Evolutionary conservation across 495 filamentous ascomycete species (phyloP).

Genomic region (Neurospora sp.): DNA sequence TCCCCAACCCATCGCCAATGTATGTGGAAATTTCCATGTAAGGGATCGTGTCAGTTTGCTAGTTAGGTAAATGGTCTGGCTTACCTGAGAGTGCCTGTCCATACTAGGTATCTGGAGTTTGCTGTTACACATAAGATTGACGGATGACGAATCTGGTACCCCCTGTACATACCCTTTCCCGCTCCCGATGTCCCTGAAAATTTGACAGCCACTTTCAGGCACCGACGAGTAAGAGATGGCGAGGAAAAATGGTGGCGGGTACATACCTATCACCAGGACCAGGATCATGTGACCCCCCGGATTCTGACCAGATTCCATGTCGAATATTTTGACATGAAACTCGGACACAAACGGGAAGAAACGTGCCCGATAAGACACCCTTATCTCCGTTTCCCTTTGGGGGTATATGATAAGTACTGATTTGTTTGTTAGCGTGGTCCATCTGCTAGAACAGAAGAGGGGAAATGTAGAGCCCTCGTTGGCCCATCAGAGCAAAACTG

Average conservation of each 20-base stretch:
- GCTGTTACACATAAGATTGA: not conserved
- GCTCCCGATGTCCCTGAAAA: not conserved
- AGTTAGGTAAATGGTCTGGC: not conserved
- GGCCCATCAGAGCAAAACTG: too few species aligned
- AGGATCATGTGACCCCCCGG: not conserved
- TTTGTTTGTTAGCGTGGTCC: too few species aligned
- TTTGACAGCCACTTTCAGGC: not conserved
- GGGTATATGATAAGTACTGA: too few species aligned
- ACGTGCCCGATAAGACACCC: not conserved
- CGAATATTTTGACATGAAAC: not conserved
- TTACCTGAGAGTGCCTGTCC: not conserved
- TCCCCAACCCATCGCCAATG: not conserved
- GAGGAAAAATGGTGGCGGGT: not conserved
- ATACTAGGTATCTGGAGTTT: not conserved
- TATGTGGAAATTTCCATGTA: not conserved
- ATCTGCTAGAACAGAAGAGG: too few species aligned
- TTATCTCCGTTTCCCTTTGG: not conserved
- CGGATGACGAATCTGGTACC: not conserved
- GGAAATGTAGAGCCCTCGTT: too few species aligned
- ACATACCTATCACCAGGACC: not conserved
- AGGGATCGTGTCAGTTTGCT: not conserved
- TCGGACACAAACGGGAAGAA: not conserved
- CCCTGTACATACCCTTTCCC: not conserved
- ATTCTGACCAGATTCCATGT: not conserved
- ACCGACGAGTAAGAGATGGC: not conserved